Conservation (phyloP, 176 grass and related monocot species). For the Cenchrus americanus region DNA sequence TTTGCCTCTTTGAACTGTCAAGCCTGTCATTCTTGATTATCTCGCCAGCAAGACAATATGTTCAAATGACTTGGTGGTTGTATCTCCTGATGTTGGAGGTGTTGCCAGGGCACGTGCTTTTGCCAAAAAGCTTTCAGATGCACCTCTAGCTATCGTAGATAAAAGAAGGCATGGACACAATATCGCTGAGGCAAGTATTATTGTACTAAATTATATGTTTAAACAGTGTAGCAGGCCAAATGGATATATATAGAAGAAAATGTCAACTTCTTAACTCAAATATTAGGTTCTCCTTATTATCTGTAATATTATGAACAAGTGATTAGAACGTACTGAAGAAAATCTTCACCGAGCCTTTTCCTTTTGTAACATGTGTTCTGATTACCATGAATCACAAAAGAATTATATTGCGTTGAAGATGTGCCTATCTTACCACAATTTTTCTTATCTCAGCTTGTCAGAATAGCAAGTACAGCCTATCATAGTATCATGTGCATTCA, state of each 20-base stretch:
- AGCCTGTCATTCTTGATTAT: constrained; percentile 99
- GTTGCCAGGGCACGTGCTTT: constrained; percentile 92
- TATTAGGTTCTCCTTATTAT: not conserved
- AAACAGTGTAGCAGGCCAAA: not conserved
- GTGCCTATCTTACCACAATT: constrained; percentile 4
- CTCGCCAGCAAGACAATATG: constrained; percentile 90
- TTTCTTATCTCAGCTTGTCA: constrained; percentile 7
- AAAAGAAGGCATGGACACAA: constrained; percentile 98
- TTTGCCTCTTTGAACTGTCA: constrained; percentile 39
- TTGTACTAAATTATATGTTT: constrained; percentile 34
- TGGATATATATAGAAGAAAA: not conserved
- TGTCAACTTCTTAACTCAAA: not conserved
- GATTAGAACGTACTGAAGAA: constrained; percentile 27
- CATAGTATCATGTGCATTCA: constrained; percentile 35
- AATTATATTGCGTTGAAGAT: constrained; percentile 31
- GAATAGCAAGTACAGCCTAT: constrained; percentile 22
- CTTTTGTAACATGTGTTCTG: not conserved
- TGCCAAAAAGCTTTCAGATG: constrained; percentile 96
- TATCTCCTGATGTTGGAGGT: constrained; percentile 95
- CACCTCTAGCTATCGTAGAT: constrained; percentile 96
- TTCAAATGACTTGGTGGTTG: constrained; percentile 89
- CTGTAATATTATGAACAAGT: not conserved
- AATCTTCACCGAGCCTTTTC: not conserved
- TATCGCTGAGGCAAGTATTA: constrained; percentile 74
- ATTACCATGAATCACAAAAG: constrained; percentile 5